phyloP scores from a whole-genome alignment of 164 flowering plant species.

The Nelumbo lutea region DNA sequence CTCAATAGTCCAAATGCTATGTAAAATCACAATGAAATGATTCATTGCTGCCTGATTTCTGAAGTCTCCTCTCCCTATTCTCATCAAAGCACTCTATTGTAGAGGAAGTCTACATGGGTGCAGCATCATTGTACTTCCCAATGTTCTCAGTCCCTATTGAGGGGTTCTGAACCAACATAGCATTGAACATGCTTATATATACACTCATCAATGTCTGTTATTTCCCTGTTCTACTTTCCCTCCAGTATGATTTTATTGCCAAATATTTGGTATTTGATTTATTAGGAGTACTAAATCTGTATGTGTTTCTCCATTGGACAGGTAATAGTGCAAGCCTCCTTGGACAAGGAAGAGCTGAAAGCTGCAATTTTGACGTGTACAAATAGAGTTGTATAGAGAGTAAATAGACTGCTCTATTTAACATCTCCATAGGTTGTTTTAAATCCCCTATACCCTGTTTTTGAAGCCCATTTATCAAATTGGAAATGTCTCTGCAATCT shows the following conservation, averaged over 20 bases:
- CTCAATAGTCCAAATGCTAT: too few relatives aligned
- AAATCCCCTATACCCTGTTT: neutral
- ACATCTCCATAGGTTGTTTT: neutral
- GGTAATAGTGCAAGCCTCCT: conserved; percentile 74
- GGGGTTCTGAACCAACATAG: too few relatives aligned
- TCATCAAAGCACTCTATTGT: too few relatives aligned
- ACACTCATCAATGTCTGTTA: too few relatives aligned
- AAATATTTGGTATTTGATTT: neutral
- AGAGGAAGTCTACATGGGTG: too few relatives aligned
- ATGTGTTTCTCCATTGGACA: conserved; percentile 6
- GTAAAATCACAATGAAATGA: too few relatives aligned
- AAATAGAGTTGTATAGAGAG: conserved; percentile 37
- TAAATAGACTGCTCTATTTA: conserved; percentile 11
- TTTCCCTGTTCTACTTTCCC: neutral
- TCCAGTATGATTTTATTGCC: neutral
- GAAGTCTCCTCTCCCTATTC: too few relatives aligned
- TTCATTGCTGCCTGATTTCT: too few relatives aligned
- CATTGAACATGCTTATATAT: too few relatives aligned
- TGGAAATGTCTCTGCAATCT: neutral
- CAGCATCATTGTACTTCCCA: too few relatives aligned
- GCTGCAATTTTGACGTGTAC: conserved; percentile 69
- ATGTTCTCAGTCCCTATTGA: too few relatives aligned
- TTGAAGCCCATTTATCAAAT: neutral
- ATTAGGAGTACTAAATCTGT: neutral
- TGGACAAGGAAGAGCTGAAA: conserved; percentile 81